Percentiles rank a stretch among this genome's conserved stretches.
phyloP scores from a whole-genome alignment of 306 rosid genomes.

The Inga oerstediana region DNA sequence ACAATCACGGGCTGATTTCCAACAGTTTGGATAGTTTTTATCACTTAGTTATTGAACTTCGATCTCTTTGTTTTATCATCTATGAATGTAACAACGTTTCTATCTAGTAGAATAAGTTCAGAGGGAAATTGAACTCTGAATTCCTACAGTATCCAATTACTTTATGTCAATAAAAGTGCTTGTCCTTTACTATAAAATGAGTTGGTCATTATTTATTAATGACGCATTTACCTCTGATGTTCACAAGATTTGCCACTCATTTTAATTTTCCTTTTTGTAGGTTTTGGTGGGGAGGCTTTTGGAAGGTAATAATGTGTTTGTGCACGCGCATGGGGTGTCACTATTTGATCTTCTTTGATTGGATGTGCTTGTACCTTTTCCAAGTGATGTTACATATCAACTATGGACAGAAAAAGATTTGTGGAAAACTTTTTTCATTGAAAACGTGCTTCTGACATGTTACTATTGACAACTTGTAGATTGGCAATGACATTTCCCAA shows the following conservation, averaged over 20 bases:
- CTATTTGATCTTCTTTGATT: conserved; percentile 11
- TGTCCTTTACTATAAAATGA: not conserved
- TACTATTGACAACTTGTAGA: conserved; percentile 52
- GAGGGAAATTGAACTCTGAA: not conserved
- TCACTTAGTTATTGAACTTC: not conserved
- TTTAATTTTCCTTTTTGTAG: conserved; percentile 45
- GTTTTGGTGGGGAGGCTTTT: conserved; percentile 98
- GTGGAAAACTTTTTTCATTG: conserved; percentile 5
- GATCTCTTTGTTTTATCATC: not conserved
- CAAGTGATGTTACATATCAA: not conserved
- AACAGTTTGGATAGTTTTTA: not conserved
- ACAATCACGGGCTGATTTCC: too few species aligned
- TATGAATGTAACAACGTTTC: not conserved
- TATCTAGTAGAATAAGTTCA: not conserved
- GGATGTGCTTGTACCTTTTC: not conserved
- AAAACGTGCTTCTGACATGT: conserved; percentile 30
- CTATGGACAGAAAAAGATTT: not conserved
- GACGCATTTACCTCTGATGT: not conserved
- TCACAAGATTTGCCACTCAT: conserved; percentile 18
- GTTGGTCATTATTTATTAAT: not conserved
- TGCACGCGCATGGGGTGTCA: too few species aligned
- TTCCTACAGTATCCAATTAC: not conserved
- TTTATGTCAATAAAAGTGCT: not conserved
- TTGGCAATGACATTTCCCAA: conserved; percentile 86
- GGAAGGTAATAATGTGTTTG: conserved; percentile 63